Evolutionary conservation across 2,329 filamentous ascomycete genomes (phyloP), one percentile per base, ranked within the genome.

Genomic region (Chaetomium sp.): DNA sequence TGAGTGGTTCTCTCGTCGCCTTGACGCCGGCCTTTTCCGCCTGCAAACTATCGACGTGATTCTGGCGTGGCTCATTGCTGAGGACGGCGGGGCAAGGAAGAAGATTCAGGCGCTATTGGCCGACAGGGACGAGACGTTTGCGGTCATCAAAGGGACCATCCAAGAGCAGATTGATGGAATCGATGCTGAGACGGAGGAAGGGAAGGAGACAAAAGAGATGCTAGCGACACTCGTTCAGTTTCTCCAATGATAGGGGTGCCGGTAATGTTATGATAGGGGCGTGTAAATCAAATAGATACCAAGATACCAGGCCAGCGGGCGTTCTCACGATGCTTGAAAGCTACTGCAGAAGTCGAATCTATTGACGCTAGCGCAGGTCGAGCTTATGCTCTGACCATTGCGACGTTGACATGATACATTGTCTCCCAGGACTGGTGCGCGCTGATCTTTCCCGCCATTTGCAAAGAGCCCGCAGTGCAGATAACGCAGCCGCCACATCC

Each of bases 31-130:
- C 0, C 78, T 98, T 6, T 96, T 91, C 75, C 89, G 86, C 29
- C 78, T 97, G 62, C 92, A 97, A 79, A 90, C 87, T 2, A 85
- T 95, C 54, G 94, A 98, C 78, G 84, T 93, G 0, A 86, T 95
- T 33, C 77, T 99, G 33, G 91, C 93, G 13, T 99, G 95, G 95
- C 82, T 98, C 35, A 84, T 92, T 8, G 95, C 93, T 0, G 95
- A 99, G 77, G 95, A 99, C 72, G 82, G 82, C 38, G 92, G 91
- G 0, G 91, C 92, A 1, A 86, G 83, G 71, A 81, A 78, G 63
- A 89, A 83, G 71, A 87, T 97, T 35, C 77, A 82, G 57, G 78
- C 81, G 25, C 77, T 90, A 4, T 78, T 97, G 49, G 86, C 83
- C 0, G 89, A 92, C 66, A 82, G 84, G 23, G 90, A 90, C 69